These are phyloP conservation scores for Akanthomyces uredinophilus DNA, from an alignment of 2,329 filamentous ascomycete genomes.

Conservation along the genomic window DNA sequence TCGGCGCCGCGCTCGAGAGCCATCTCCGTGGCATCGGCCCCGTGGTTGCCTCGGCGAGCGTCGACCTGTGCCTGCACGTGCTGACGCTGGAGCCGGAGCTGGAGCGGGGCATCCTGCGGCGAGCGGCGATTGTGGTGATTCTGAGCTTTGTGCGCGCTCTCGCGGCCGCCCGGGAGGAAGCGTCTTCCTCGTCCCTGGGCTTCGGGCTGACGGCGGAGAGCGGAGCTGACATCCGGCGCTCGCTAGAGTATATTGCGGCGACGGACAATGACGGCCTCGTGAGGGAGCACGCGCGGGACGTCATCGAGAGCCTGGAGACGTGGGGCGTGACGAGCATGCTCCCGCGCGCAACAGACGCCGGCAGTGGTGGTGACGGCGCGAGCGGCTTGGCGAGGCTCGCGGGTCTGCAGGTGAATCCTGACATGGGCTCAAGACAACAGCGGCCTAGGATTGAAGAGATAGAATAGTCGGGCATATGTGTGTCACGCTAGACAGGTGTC, in stretches of 20 bases:
- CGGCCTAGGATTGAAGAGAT: conserved; percentile 55
- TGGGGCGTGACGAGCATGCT: conserved; percentile 52
- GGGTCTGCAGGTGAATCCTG: conserved; percentile 34
- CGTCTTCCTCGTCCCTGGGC: conserved; percentile 48
- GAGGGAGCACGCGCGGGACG: conserved; percentile 59
- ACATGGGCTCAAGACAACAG: neutral
- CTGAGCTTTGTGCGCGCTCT: conserved; percentile 57
- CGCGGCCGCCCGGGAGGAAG: conserved; percentile 48
- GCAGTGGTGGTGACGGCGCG: conserved; percentile 15
- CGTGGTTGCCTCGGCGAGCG: conserved; percentile 45
- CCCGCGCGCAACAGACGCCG: conserved; percentile 21
- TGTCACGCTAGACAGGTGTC: neutral
- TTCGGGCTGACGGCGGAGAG: conserved; percentile 53
- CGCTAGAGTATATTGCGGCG: conserved; percentile 57
- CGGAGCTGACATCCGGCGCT: conserved; percentile 55
- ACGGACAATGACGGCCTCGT: conserved; percentile 67
- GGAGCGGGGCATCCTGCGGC: conserved; percentile 59
- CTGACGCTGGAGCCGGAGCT: conserved; percentile 56
- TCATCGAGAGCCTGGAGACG: conserved; percentile 61
- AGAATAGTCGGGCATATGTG: conserved; percentile 37
- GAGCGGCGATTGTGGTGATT: conserved; percentile 60
- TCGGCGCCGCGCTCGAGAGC: conserved; percentile 55
- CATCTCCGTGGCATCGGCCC: conserved; percentile 53
- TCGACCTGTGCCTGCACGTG: conserved; percentile 60
- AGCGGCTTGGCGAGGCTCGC: conserved; percentile 31